Evolutionary conservation across 768 basidiomycete genomes (phyloP), one percentile per base, ranked within the genome.

Genomic region (Grammothele lineata): DNA sequence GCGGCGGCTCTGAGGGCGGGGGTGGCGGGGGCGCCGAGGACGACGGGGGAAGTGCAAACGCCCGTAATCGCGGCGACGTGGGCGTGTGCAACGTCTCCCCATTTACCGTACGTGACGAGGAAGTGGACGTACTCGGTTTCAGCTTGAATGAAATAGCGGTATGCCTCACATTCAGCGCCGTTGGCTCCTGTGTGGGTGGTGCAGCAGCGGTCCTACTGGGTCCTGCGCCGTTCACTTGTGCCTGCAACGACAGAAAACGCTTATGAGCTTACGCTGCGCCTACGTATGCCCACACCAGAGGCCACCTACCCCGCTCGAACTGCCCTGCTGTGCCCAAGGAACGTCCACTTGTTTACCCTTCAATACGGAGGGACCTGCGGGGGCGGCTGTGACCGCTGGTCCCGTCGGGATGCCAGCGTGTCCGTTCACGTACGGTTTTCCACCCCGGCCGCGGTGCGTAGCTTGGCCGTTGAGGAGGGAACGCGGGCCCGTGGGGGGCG

Each of bases 401-500:
- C 59, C 54, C 45, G 61, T 42, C 55, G 58, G 51, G 58, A 61
- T 48, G 57, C 59, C 52, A 22, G 55, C 47, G 45, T 70, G 66
- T 12, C 75, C 77, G 48, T 79, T 78, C 48, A 68, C 57, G 38
- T 70, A 62, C 40, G 68, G 61, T 58, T 79, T 80, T 40, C 71
- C 62, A 35, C 67, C 55, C 47, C 54, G 52, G 19, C 45, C 61
- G 45, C 41, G 59, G 59, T 39, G 47, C 42, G 32, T 41, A 24
- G 41, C 45, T 17, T 53, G 51, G 9, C 40, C 51, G 23, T 50
- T 73, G 50, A 70, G 64, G 37, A 85, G 69, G 58, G 79, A 82
- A 36, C 83, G 74, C 14, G 84, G 84, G 1, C 80, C 84, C 2
- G 81, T 85, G 11, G 84, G 84, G 8, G 80, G 84, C 3, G 69